A percentile compares a stretch with the other conserved stretches of the same genome.
These are phyloP conservation scores for Oidiodendron maius DNA, from an alignment of 495 filamentous ascomycete species.

Conservation along the genomic window DNA sequence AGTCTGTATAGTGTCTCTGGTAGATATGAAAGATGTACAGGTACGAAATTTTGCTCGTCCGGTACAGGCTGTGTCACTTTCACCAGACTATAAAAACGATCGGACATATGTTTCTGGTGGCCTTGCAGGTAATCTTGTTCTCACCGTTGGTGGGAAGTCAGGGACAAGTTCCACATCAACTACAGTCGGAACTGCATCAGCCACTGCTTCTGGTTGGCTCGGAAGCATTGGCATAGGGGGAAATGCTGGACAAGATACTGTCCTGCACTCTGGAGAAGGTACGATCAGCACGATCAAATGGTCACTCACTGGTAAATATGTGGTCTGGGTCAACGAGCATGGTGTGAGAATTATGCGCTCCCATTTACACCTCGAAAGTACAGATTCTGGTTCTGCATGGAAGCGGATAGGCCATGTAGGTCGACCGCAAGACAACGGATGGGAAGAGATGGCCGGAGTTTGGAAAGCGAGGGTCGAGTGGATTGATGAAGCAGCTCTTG, in stretches of 20 bases:
- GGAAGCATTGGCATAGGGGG: slow-evolving; percentile 73
- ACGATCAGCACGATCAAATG: slow-evolving; percentile 86
- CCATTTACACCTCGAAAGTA: slow-evolving; percentile 71
- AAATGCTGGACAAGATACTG: slow-evolving; percentile 75
- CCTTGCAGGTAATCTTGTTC: slow-evolving; percentile 77
- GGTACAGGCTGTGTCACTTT: slow-evolving; percentile 81
- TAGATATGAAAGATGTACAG: slow-evolving; percentile 69
- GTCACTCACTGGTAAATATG: slow-evolving; percentile 84
- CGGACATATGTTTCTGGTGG: slow-evolving; percentile 85
- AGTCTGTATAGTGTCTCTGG: slow-evolving; percentile 78
- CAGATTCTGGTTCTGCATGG: slow-evolving; percentile 80
- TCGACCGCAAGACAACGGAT: slow-evolving; percentile 68
- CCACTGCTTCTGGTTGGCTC: slow-evolving; percentile 86
- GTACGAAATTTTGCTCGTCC: slow-evolving; percentile 91
- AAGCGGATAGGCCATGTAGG: slow-evolving; percentile 93
- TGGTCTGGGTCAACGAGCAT: slow-evolving; percentile 92
- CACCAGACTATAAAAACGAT: slow-evolving; percentile 87
- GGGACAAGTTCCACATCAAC: slow-evolving; percentile 76
- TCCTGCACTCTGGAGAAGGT: slow-evolving; percentile 90
- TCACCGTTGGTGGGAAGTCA: slow-evolving; percentile 75
- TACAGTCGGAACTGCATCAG: slow-evolving; percentile 70
- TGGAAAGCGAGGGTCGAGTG: slow-evolving; percentile 91
- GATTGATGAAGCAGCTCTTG: slow-evolving; percentile 76
- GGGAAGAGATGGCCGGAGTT: slow-evolving; percentile 91
- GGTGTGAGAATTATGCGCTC: slow-evolving; percentile 97